These are phyloP conservation scores for Serendipita sp. DNA, from an alignment of 768 basidiomycete species.

Conservation along the genomic window DNA sequence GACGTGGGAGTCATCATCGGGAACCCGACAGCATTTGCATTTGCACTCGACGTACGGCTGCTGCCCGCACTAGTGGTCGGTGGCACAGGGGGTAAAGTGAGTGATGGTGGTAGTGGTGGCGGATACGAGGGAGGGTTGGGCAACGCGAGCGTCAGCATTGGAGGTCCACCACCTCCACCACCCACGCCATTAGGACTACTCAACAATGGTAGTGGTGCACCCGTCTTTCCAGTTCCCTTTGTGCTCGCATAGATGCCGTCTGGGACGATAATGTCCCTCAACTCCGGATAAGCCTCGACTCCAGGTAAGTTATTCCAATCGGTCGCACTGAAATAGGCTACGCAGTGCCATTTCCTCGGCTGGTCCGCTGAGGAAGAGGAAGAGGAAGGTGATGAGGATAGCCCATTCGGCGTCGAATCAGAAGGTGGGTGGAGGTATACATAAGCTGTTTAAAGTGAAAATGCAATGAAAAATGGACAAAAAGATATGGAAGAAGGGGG, in stretches of 20 bases:
- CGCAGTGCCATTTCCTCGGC: slow-evolving; percentile 65
- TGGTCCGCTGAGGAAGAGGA: not conserved
- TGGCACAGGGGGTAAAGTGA: no score
- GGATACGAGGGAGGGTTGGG: not conserved
- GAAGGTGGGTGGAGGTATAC: slow-evolving; percentile 45
- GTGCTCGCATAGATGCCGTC: slow-evolving; percentile 58
- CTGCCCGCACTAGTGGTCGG: no score
- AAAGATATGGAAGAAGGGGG: not conserved
- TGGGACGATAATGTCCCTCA: slow-evolving; percentile 49
- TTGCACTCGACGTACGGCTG: no score
- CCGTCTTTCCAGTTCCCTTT: slow-evolving; percentile 25
- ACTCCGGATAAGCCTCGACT: slow-evolving; percentile 57
- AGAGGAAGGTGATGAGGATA: slow-evolving; percentile 18
- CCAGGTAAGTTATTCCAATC: slow-evolving; percentile 57
- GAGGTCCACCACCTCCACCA: not conserved
- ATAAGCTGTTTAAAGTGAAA: slow-evolving; percentile 25
- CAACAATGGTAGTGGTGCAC: not conserved
- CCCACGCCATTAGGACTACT: no score
- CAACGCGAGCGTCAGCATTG: not conserved
- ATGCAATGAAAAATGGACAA: not conserved
- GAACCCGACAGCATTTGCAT: no score
- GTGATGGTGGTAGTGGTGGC: not conserved
- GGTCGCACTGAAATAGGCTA: slow-evolving; percentile 50
- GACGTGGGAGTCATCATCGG: no score
- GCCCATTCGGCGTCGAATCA: not conserved